These are phyloP conservation scores for Ophiostoma ulmi DNA, from an alignment of 2,329 filamentous ascomycete genomes.

Conservation along the genomic window DNA sequence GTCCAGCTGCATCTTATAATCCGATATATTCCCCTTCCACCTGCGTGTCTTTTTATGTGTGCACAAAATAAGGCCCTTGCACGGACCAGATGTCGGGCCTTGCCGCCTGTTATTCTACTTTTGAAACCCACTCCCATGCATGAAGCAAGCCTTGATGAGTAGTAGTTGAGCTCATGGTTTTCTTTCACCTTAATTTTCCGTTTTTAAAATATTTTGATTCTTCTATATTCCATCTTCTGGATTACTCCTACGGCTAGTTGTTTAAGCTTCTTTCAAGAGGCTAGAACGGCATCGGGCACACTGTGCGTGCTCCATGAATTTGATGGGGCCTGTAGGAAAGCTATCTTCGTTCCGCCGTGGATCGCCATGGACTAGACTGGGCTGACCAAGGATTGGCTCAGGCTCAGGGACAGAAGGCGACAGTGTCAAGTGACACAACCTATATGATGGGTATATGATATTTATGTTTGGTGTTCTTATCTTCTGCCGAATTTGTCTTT, in stretches of 20 bases:
- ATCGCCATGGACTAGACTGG: too few species aligned
- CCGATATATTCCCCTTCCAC: not conserved
- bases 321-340: not conserved
- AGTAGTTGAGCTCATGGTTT: not conserved
- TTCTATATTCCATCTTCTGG: not conserved
- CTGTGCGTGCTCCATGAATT: not conserved
- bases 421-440: not conserved
- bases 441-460: too few species aligned
- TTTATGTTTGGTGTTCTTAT: not conserved
- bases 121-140: conserved; percentile 6
- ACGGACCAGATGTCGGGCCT: not conserved
- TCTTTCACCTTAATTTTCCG: not conserved
- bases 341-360: not conserved
- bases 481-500: not conserved
- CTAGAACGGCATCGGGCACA: not conserved
- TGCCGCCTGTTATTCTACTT: conserved; percentile 5
- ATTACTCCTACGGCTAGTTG: not conserved
- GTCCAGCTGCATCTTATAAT: not conserved
- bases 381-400: too few species aligned
- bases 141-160: not conserved
- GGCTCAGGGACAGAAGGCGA: not conserved
- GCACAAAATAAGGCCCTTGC: conserved; percentile 5
- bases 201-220: not conserved
- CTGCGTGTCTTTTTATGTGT: conserved; percentile 1
- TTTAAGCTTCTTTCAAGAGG: not conserved